These are phyloP conservation scores for Aspergillus costaricaensis DNA, from an alignment of 2,329 filamentous ascomycete genomes.

Conservation along the genomic window DNA sequence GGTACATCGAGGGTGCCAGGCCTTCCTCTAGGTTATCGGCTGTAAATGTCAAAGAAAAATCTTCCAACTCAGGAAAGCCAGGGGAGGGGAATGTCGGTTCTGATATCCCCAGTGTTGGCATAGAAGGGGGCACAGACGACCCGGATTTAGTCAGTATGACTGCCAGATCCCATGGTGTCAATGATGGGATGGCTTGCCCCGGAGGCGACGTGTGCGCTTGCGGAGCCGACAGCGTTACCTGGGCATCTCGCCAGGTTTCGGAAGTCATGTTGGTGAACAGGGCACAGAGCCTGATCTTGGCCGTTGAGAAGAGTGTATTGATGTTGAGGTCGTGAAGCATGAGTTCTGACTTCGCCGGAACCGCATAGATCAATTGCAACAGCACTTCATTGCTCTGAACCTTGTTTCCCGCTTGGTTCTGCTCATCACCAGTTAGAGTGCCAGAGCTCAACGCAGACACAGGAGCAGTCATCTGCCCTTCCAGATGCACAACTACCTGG, in stretches of 20 bases:
- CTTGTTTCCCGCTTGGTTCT: slow-evolving; percentile 12
- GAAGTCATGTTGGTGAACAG: slow-evolving; percentile 63
- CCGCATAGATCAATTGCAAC: slow-evolving; percentile 62
- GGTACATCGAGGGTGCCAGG: too few species aligned
- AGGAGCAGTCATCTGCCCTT: slow-evolving; percentile 24
- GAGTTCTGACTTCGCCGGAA: slow-evolving; percentile 59
- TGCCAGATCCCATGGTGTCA: slow-evolving; percentile 60
- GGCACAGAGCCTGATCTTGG: slow-evolving; percentile 58
- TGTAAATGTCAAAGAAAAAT: too few species aligned
- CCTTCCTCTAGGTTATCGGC: too few species aligned
- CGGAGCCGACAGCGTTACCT: slow-evolving; percentile 63
- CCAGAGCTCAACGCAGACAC: too few species aligned
- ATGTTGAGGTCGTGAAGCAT: slow-evolving; percentile 65
- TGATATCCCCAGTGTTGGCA: too few species aligned
- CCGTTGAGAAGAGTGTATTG: slow-evolving; percentile 57
- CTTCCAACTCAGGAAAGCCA: too few species aligned
- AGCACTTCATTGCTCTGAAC: slow-evolving; percentile 15
- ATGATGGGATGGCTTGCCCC: slow-evolving; percentile 56
- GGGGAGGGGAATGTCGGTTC: too few species aligned
- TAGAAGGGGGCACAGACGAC: too few species aligned
- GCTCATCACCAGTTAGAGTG: neutral
- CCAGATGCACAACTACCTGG: slow-evolving; percentile 40
- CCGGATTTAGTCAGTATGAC: slow-evolving; percentile 32
- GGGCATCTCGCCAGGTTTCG: slow-evolving; percentile 64
- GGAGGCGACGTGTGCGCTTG: slow-evolving; percentile 61